A percentile compares a stretch with the other conserved stretches of the same genome.
Conservation (phyloP, 139 green algal genomes). For the Coelastrella sp. region DNA sequence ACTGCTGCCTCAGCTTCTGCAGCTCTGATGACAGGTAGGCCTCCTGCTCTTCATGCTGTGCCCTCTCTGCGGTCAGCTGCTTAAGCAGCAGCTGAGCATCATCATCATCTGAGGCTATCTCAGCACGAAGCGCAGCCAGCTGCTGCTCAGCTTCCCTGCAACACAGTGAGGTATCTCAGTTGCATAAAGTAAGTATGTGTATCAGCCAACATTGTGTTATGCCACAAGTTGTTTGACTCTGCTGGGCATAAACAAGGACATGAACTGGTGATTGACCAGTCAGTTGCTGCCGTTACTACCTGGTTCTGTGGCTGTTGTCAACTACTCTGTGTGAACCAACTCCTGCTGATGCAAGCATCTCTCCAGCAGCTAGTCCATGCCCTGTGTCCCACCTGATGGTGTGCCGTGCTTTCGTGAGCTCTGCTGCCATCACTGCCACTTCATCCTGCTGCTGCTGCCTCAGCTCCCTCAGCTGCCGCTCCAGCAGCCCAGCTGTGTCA, state of each 20-base stretch:
- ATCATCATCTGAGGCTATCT: neutral
- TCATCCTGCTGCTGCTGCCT: constrained; percentile 20
- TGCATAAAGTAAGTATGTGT: no score
- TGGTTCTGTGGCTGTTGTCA: no score
- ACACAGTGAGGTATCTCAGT: neutral
- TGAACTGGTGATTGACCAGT: no score
- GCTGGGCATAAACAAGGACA: no score
- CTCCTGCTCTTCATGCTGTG: constrained; percentile 29
- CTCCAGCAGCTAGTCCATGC: neutral
- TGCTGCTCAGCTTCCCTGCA: constrained; percentile 34
- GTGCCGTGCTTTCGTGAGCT: constrained; percentile 29
- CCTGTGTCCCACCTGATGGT: neutral
- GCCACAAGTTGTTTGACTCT: no score
- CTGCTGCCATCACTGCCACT: neutral
- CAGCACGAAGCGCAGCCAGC: constrained; percentile 10
- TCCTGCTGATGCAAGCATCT: neutral
- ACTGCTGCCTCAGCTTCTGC: constrained; percentile 28
- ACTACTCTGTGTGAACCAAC: no score
- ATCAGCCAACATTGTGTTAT: no score
- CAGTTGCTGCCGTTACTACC: no score
- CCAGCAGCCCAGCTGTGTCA: constrained; percentile 15
- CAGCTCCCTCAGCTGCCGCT: constrained; percentile 23
- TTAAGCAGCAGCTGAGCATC: neutral
- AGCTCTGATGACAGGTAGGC: constrained; percentile 18
- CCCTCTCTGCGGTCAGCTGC: constrained; percentile 6